A percentile compares a stretch with the other conserved stretches of the same genome.
phyloP scores from a whole-genome alignment of 116 monocot genomes.

The Papilionanthe hybrid region DNA sequence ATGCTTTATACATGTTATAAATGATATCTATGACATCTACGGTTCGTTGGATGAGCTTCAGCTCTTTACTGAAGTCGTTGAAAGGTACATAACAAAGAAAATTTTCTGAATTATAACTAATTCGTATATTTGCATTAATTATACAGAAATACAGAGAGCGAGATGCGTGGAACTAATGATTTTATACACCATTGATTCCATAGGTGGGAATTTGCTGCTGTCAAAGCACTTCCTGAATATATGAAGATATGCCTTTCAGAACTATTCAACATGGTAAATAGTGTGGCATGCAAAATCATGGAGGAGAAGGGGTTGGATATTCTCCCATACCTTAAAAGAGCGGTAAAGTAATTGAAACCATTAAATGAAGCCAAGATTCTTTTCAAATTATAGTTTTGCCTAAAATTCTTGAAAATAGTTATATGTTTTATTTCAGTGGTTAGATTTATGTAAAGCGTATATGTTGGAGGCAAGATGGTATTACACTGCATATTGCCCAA shows the following conservation, averaged over 20 bases:
- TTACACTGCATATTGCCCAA: slow-evolving; percentile 17
- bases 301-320: background rate
- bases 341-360: background rate
- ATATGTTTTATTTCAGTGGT: slow-evolving; percentile 9
- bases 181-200: background rate
- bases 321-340: background rate
- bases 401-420: background rate
- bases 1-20: slow-evolving; percentile 2
- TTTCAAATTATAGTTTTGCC: background rate
- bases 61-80: slow-evolving; percentile 2
- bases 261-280: slow-evolving; percentile 17
- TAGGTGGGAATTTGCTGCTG: slow-evolving; percentile 23
- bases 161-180: too few species aligned
- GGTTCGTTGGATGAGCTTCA: slow-evolving; percentile 7
- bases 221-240: slow-evolving; percentile 15
- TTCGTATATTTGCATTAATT: background rate
- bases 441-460: slow-evolving; percentile 4
- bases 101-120: background rate
- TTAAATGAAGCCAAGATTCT: background rate
- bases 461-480: slow-evolving; percentile 13
- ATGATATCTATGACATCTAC: slow-evolving; percentile 29
- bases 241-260: slow-evolving; percentile 23
- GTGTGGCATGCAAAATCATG: background rate
- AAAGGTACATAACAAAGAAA: background rate
- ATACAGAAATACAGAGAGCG: too few species aligned